A percentile compares a stretch with the other conserved stretches of the same genome.
phyloP scores from a whole-genome alignment of 352 stramenopile genomes.

The Pythium plurisporium region DNA sequence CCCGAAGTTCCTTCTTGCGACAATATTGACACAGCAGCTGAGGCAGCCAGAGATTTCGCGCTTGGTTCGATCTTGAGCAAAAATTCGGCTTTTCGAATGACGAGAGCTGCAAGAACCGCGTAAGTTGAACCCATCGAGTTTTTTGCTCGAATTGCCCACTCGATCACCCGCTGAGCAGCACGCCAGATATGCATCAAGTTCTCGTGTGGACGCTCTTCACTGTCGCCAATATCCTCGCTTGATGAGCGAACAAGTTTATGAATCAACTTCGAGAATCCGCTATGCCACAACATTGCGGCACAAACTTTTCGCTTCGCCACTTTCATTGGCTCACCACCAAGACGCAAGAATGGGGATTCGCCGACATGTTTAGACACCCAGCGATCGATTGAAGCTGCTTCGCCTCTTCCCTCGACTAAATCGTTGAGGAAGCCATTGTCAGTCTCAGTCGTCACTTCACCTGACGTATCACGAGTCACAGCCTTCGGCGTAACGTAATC shows the following conservation, averaged over 20 bases:
- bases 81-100: slow-evolving; percentile 85
- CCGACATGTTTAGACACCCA: slow-evolving; percentile 82
- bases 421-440: slow-evolving; percentile 58
- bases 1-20: slow-evolving; percentile 32
- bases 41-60: slow-evolving; percentile 58
- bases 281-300: slow-evolving; percentile 89
- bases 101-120: slow-evolving; percentile 61
- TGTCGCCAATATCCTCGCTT: slow-evolving; percentile 42
- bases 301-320: slow-evolving; percentile 78
- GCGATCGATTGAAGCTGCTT: slow-evolving; percentile 55
- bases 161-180: slow-evolving; percentile 80
- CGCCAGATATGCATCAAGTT: slow-evolving; percentile 90
- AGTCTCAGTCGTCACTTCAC: slow-evolving; percentile 14
- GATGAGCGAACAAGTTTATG: slow-evolving; percentile 36
- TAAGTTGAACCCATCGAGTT: slow-evolving; percentile 87
- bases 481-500: slow-evolving; percentile 59
- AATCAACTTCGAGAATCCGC: slow-evolving; percentile 57
- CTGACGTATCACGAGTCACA: background rate
- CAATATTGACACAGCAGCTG: slow-evolving; percentile 57
- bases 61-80: slow-evolving; percentile 79
- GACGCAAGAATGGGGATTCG: slow-evolving; percentile 73
- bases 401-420: slow-evolving; percentile 55
- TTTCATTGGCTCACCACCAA: slow-evolving; percentile 85
- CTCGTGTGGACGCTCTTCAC: slow-evolving; percentile 77
- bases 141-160: slow-evolving; percentile 87